Evolutionary conservation across 306 rosid genomes (phyloP).

Genomic region (Cicer yamashitae): DNA sequence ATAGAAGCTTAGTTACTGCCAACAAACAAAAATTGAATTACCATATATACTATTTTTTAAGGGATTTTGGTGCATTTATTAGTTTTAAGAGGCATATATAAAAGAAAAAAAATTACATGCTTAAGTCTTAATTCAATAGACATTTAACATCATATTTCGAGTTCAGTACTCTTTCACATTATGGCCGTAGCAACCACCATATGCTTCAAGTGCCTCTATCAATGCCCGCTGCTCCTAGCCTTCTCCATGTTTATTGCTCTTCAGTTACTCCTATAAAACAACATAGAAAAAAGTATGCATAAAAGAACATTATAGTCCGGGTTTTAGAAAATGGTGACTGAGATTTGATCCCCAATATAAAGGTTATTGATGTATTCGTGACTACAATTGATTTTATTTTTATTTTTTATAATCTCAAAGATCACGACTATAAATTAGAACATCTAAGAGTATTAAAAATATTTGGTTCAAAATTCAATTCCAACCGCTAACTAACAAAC

Average conservation of each 20-base stretch:
- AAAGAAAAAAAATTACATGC: neutral
- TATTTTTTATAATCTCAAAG: too few relatives aligned
- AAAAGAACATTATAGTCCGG: neutral
- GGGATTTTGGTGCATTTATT: neutral
- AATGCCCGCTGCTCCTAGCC: conserved; percentile 68
- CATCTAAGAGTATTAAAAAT: too few relatives aligned
- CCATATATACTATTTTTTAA: neutral
- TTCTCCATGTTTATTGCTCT: conserved; percentile 92
- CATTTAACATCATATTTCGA: too few relatives aligned
- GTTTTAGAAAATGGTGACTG: neutral
- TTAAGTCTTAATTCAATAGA: too few relatives aligned
- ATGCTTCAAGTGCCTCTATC: conserved; percentile 51
- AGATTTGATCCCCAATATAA: neutral
- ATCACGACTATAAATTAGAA: neutral
- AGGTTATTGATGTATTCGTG: too few relatives aligned
- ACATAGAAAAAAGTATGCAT: neutral
- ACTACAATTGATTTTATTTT: too few relatives aligned
- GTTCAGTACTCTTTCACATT: conserved; percentile 51
- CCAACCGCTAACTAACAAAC: too few relatives aligned
- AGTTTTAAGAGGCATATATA: neutral
- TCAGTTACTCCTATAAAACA: conserved; percentile 83
- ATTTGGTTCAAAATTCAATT: too few relatives aligned
- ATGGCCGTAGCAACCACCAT: conserved; percentile 83
- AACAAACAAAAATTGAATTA: too few relatives aligned
- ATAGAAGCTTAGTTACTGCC: too few relatives aligned